Evolutionary conservation across 1,139 yeast species (phyloP), one percentile per base, ranked within the genome.

Genomic region (Geotrichum histeridarum): DNA sequence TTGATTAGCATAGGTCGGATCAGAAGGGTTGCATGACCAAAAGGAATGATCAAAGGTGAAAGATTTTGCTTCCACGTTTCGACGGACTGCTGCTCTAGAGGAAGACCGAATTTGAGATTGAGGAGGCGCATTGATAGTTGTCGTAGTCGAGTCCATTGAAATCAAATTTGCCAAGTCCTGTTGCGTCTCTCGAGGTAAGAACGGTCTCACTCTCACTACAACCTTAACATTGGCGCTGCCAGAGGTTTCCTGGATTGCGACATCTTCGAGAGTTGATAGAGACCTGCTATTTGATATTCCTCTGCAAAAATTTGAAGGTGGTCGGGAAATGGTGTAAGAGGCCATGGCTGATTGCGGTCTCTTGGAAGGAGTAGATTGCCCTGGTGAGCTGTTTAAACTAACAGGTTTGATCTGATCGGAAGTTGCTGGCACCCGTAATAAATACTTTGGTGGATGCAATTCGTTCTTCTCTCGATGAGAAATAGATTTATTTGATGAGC

Each of bases 31-130:
- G 31, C 52, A 48, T 0, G 88, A 83, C 82, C 86, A 81, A 12
- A 84, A 69, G 2, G 84, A 76, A 42, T 76, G 77, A 61, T 84
- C 88, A 63, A 82, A 84, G 9, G 65, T 65, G 66, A 81, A 84
- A 31, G 62, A 59, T 48, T 63, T 67, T 12, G 68, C 63, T 42
- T 63, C 70, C n/a, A 54, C 52, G 30, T 57, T 61, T 38, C 62
- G 57, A 32, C 58, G 58, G 11, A 60, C 39, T 15, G 54, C 53
- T 14, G 53, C 46, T 11, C 45, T 22, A 6, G 54, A 50, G 4
- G 57, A 52, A n/a, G 58, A 37, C 7, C 18, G 42, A 12, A 18
- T 22, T n/a, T 15, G 56, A 27, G 51, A 38, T 8, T 57, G 52
- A 12, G 55, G 61, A 11, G 61, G 63, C 14, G 63, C 63, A 1